phyloP scores from a whole-genome alignment of 2,329 filamentous ascomycete genomes.

The Nothophoma quercina region DNA sequence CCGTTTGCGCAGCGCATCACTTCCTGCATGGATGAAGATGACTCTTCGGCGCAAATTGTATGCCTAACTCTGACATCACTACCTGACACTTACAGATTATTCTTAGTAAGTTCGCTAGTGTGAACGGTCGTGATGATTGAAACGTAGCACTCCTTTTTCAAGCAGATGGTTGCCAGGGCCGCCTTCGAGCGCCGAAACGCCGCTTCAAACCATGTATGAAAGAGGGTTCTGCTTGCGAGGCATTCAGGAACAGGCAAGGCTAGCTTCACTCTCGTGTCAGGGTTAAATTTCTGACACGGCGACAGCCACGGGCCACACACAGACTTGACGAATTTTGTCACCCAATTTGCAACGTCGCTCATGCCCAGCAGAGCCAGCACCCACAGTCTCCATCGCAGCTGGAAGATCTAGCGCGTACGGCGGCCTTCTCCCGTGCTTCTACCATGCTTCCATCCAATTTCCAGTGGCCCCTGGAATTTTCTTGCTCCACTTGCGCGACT shows the following conservation, averaged over 20 bases:
- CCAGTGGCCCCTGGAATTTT: slow-evolving; percentile 33
- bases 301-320: slow-evolving; percentile 29
- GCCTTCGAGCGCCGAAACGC: slow-evolving; percentile 26
- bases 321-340: slow-evolving; percentile 26
- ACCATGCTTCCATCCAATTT: slow-evolving; percentile 47
- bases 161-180: slow-evolving; percentile 22
- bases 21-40: slow-evolving; percentile 27
- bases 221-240: slow-evolving; percentile 34
- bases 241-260: slow-evolving; percentile 45
- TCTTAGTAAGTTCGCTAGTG: slow-evolving; percentile 39
- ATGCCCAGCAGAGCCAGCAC: slow-evolving; percentile 23
- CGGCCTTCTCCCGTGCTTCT: slow-evolving; percentile 51
- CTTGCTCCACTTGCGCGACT: slow-evolving; percentile 28
- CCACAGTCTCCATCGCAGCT: slow-evolving; percentile 24
- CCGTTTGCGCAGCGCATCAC: slow-evolving; percentile 33
- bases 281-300: slow-evolving; percentile 37
- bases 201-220: slow-evolving; percentile 24
- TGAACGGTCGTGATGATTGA: slow-evolving; percentile 39
- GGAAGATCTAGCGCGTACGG: slow-evolving; percentile 37
- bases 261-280: slow-evolving; percentile 33
- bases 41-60: slow-evolving; percentile 23
- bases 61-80: slow-evolving; percentile 46
- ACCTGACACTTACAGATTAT: slow-evolving; percentile 28
- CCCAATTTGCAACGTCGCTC: slow-evolving; percentile 40
- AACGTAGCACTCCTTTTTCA: slow-evolving; percentile 43